Base-by-base conservation (phyloP, 176 grass and related monocot species). In the Lolium multiflorum region DNA sequence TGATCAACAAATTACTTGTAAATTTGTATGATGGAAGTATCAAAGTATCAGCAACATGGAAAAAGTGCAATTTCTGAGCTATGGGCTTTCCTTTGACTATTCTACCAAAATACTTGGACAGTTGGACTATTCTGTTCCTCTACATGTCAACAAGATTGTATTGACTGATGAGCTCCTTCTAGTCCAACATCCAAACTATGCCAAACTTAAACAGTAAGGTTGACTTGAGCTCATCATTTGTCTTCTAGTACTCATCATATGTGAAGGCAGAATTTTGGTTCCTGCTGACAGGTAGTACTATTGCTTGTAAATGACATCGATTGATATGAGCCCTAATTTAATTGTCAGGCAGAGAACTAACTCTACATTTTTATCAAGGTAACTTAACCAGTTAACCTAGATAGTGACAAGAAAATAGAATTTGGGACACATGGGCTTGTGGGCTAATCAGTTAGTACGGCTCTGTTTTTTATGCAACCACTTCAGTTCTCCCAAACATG, bases 401-500 rank as follows among this genome's bases (percentile, higher is more conserved):
- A 55, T 6, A 56, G 17, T 37, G 28, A 5, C 28, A 68, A 18
- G 1, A 68, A 68, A 68, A 68, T 9, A 9, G 25, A 54, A 31
- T 54, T 3, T 76, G 48, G 22, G 48, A 48, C 73, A 16, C 1
- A 76, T 76, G 73, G 7, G 47, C 47, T 51, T 74, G 21, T 16
- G 22, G 47, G 72, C 12, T 28, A 28, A 62, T 78, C 81, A 56
- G 47, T 59, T 18, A 4, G 52, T 70, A 68, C 79, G 52, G 16
- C 7, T 46, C 43, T 46, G 21, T 15, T 28, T 79, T 58, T 61
- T 76, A 87, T 70, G 67, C 85, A 84, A 91, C 89, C 76, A 81
- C 76, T 84, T 12, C 46, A 1, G 49, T 51, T 81, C 61, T 69
- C 9, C 76, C 60, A 84, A 75, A 69, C 81, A 76, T 87, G 80